A percentile compares a stretch with the other conserved stretches of the same genome.
These are phyloP conservation scores for Aspergillus kassunensis DNA, from an alignment of 495 filamentous ascomycete genomes.

Conservation along the genomic window DNA sequence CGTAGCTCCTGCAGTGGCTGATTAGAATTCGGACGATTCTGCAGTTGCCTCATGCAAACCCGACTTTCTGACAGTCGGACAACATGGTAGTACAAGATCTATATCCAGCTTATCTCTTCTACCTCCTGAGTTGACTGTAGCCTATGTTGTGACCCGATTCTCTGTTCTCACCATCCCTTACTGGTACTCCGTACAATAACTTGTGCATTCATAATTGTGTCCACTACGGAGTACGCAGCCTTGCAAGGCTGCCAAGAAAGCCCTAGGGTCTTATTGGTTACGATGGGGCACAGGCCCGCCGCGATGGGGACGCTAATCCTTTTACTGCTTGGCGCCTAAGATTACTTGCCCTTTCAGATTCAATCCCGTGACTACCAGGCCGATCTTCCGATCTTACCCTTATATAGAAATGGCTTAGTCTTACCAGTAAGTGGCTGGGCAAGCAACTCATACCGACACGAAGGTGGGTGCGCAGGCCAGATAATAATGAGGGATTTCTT, in stretches of 20 bases:
- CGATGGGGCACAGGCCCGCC: not conserved
- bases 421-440: no score
- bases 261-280: not conserved
- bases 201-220: not conserved
- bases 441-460: no score
- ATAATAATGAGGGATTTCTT: no score
- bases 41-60: not conserved
- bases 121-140: no score
- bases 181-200: not conserved
- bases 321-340: not conserved
- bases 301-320: not conserved
- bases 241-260: constrained; percentile 21
- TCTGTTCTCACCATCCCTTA: no score
- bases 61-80: not conserved
- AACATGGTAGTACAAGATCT: not conserved
- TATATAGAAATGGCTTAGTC: no score
- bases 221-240: constrained; percentile 17
- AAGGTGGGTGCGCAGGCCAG: no score
- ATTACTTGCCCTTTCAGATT: no score
- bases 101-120: not conserved
- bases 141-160: no score
- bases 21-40: not conserved
- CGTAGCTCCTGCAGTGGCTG: not conserved
- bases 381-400: no score
- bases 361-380: no score